Evolutionary conservation across 208 protist genomes (phyloP).

Genomic region (Trypanosoma melophagium): DNA sequence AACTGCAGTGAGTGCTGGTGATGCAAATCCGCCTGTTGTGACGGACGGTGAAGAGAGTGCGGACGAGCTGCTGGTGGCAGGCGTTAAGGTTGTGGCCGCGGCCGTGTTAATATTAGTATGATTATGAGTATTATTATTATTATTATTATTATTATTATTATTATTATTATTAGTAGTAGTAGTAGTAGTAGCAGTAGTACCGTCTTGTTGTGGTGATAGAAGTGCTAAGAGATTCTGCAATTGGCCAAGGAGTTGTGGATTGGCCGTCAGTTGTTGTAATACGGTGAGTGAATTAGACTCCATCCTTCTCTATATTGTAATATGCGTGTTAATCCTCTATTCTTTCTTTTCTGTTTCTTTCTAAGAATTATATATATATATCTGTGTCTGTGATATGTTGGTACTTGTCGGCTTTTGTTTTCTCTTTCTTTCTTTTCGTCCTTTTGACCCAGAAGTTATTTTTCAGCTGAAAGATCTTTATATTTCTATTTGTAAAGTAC

Average conservation of each 20-base stretch:
- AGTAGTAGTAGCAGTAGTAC: too few species aligned
- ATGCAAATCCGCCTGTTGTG: not conserved
- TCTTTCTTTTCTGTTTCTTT: constrained; percentile 8
- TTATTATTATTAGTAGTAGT: too few species aligned
- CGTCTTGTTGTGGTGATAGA: constrained; percentile 21
- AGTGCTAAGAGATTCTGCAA: constrained; percentile 62
- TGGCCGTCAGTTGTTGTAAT: constrained; percentile 62
- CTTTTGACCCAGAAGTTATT: too few species aligned
- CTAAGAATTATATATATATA: not conserved
- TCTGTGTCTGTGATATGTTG: too few species aligned
- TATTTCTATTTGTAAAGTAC: too few species aligned
- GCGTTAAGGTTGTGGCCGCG: not conserved
- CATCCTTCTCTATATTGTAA: too few species aligned
- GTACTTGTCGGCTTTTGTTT: too few species aligned
- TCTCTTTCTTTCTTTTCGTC: too few species aligned
- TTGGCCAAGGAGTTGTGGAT: constrained; percentile 63
- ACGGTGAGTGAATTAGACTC: constrained; percentile 47
- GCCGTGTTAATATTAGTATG: too few species aligned
- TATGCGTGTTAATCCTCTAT: too few species aligned
- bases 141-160: not conserved
- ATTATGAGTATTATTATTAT: not conserved
- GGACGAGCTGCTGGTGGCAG: constrained; percentile 1
- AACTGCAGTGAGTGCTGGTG: constrained; percentile 10
- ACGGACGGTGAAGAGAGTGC: not conserved
- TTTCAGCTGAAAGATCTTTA: too few species aligned